phyloP scores from a whole-genome alignment of 139 green algal species.

The Tetraselmis chui region DNA sequence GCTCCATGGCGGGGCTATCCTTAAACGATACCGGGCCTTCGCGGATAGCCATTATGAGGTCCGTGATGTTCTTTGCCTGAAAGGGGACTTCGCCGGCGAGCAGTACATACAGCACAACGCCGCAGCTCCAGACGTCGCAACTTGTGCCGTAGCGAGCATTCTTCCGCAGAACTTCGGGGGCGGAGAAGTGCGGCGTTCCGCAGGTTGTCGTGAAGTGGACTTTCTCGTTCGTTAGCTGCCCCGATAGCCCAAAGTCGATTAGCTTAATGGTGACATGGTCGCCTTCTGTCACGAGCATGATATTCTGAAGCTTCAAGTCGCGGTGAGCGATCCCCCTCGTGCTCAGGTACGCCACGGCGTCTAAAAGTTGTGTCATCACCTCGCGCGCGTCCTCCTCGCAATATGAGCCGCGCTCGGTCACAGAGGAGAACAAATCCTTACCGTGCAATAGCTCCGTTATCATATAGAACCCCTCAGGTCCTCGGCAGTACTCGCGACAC shows the following conservation, averaged over 20 bases:
- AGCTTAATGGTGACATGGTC: not conserved
- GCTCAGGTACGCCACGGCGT: not conserved
- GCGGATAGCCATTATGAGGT: not conserved
- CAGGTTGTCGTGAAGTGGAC: not conserved
- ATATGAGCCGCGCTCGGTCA: not conserved
- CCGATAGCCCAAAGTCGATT: not conserved
- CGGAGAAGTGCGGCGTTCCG: not conserved
- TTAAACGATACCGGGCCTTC: not conserved
- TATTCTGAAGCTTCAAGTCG: not conserved
- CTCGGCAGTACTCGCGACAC: not conserved
- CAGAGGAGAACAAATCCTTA: not conserved
- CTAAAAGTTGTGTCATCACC: not conserved
- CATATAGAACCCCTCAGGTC: not conserved
- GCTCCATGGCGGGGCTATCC: not conserved
- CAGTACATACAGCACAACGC: not conserved
- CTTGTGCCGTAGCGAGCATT: not conserved
- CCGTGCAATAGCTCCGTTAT: not conserved
- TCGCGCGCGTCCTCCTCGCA: not conserved
- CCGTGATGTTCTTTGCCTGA: not conserved
- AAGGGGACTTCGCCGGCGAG: not conserved
- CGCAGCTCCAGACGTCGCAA: not conserved
- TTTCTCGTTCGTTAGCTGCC: not conserved
- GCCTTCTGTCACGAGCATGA: not conserved
- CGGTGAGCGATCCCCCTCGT: not conserved
- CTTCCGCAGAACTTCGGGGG: not conserved